A percentile compares a stretch with the other conserved stretches of the same genome.
phyloP scores from a whole-genome alignment of 495 filamentous ascomycete genomes.

The Neurospora sp. region DNA sequence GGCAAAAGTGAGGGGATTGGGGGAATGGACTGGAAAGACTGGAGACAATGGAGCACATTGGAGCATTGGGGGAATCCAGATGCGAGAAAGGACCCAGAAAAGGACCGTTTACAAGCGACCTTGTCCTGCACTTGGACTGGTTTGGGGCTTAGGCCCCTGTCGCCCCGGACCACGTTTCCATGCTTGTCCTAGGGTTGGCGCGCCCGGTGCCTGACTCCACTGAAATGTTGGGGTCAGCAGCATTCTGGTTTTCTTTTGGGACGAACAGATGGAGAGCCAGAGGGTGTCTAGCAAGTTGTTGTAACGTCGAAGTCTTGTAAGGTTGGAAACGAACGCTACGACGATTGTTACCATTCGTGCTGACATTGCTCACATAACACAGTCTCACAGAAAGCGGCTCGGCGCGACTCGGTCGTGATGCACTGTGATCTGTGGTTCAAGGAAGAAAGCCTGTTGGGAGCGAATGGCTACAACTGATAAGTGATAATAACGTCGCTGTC shows the following conservation, averaged over 20 bases:
- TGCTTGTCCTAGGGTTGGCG: not conserved
- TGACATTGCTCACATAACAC: not conserved
- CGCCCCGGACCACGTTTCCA: not conserved
- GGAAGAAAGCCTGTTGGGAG: not conserved
- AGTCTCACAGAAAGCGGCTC: not conserved
- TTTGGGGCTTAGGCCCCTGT: not conserved
- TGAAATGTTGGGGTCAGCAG: not conserved
- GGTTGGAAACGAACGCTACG: not conserved
- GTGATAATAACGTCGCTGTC: not conserved
- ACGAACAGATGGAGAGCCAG: not conserved
- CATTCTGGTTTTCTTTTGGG: not conserved
- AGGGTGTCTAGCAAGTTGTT: not conserved
- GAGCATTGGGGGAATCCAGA: not conserved
- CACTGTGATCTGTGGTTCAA: not conserved
- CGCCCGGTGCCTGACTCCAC: not conserved
- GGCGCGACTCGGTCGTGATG: not conserved
- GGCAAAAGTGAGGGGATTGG: not conserved
- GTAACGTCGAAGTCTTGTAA: not conserved
- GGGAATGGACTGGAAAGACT: not conserved
- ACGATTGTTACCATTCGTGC: not conserved
- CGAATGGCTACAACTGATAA: not conserved
- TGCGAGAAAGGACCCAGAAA: not conserved
- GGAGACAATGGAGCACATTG: not conserved
- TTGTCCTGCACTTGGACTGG: not conserved
- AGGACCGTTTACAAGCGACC: not conserved